These are phyloP conservation scores for Dryas drummondii DNA, from an alignment of 306 rosid species.

Conservation along the genomic window DNA sequence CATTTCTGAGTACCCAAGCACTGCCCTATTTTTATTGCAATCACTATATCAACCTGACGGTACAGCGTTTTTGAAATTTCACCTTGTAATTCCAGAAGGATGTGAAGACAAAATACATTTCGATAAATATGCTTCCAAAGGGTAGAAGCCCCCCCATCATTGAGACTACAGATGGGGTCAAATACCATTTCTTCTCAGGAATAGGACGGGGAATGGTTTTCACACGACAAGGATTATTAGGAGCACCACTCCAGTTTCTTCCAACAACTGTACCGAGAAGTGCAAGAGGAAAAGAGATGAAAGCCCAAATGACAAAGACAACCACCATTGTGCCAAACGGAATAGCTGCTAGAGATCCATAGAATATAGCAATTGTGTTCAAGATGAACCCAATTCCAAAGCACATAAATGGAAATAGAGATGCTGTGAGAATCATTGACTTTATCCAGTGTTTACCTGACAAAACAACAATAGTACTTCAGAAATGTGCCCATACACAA, in stretches of 20 bases:
- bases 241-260: conserved; percentile 99
- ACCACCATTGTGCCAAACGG: conserved; percentile 99
- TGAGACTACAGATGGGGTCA: conserved; percentile 94
- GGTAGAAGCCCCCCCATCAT: conserved; percentile 99
- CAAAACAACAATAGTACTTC: conserved; percentile 9
- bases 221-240: conserved; percentile 97
- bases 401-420: conserved; percentile 94
- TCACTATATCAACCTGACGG: not conserved
- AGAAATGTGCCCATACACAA: conserved; percentile 15
- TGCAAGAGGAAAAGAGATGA: conserved; percentile 96
- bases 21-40: not conserved
- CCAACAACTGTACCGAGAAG: conserved; percentile 99
- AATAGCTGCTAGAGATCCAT: conserved; percentile 97
- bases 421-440: conserved; percentile 98
- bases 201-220: conserved; percentile 99
- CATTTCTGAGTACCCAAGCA: not conserved
- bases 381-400: conserved; percentile 93
- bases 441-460: conserved; percentile 96
- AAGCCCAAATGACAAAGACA: conserved; percentile 98
- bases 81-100: conserved; percentile 99
- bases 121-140: conserved; percentile 98
- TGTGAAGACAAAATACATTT: conserved; percentile 99
- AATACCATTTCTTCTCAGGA: conserved; percentile 99
- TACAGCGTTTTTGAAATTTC: conserved; percentile 1
- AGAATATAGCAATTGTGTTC: conserved; percentile 93